Evolutionary conservation across 2,329 filamentous ascomycete species (phyloP), one percentile per base, ranked within the genome.

Genomic region (Didymella exigua): DNA sequence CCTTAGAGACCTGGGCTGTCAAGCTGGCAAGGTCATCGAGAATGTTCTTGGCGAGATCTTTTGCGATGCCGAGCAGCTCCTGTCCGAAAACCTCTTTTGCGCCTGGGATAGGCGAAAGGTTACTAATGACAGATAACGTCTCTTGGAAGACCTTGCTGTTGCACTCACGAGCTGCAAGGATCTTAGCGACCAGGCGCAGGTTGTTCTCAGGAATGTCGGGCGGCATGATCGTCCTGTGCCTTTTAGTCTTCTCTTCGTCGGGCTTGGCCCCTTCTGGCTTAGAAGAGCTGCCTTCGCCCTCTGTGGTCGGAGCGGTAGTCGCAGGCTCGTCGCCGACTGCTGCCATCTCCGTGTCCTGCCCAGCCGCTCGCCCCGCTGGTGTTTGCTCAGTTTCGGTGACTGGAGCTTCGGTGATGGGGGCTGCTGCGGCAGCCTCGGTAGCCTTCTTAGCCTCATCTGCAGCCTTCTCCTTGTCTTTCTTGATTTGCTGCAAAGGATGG

Each of bases 71-170:
- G 54, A 96, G 90, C 45, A 99, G 83, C 76, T 99, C 93, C 63
- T 90, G 88, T n/a, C 95, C 95, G 73, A 99, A 98, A 10, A 91
- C 83, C 48, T 89, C 85, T 76, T 96, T 95, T 16, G 93, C 92
- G 11, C 89, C 91, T 14, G 93, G 92, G 57, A 99, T 95, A 33
- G 90, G 88, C 5, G 93, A 98, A 37, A 99, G 83, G 69, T 98
- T 97, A 79, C 96, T 98, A 80, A 99, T 96, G n/a, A 96, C 96
- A 14, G 93, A 95, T 49, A 99, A 84, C 0, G 95, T 98, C 75
- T 98, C 96, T 72, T 95, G 90, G 82, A 99, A 99, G 0, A 95
- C 98, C 81, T 96, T 97, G 60, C 91, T 93, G 70, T 91, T 96
- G 77, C 95, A 99, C 75, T 99, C 95, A 43, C 93, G 89, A 59